Conservation (phyloP, 768 basidiomycete genomes). For the Mrakia blollopis region DNA sequence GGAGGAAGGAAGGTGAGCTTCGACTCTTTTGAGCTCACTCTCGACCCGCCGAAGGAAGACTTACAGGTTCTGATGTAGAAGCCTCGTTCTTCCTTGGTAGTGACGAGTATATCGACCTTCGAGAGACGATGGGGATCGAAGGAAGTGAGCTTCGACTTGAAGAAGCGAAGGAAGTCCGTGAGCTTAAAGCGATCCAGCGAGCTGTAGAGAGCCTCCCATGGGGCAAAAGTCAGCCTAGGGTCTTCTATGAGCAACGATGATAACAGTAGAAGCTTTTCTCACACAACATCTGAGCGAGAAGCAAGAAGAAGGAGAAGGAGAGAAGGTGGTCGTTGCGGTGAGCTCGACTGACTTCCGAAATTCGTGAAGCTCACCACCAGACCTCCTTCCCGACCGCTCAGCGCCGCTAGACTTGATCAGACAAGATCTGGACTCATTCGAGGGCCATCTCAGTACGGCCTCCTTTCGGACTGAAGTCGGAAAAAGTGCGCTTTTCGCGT, state of each 20-base stretch:
- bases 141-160: neutral
- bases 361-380: neutral
- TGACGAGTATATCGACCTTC: neutral
- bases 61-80: neutral
- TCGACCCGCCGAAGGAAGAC: neutral
- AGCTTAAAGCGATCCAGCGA: no score
- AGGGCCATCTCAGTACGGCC: neutral
- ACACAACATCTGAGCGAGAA: no score
- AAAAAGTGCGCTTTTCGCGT: neutral
- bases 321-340: neutral
- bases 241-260: no score
- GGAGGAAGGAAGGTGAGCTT: conserved; percentile 1
- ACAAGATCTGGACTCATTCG: neutral
- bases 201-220: no score
- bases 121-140: neutral
- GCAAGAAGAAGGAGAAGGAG: neutral
- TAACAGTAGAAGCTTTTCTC: no score
- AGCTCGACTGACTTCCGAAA: neutral
- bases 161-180: neutral
- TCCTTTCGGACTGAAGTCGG: neutral
- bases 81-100: neutral
- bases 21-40: neutral
- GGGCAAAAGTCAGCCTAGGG: no score
- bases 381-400: no score
- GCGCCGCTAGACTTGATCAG: no score